phyloP scores from a whole-genome alignment of 73 alveolate species.

The Symbiodinium pilosum region DNA sequence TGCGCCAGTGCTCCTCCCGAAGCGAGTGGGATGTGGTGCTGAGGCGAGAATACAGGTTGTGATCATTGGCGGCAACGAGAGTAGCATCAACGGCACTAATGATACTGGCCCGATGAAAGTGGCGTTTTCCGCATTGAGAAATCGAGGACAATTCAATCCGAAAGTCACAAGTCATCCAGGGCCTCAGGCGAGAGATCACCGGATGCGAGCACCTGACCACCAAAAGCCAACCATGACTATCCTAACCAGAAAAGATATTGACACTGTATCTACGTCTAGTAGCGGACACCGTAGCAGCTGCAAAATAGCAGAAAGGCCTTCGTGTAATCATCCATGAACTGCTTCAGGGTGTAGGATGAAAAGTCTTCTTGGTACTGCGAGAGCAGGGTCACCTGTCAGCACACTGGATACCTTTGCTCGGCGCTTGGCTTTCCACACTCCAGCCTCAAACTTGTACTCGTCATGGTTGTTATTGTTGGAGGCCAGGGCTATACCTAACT shows the following conservation, averaged over 20 bases:
- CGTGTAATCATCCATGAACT: constrained; percentile 81
- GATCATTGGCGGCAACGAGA: too few species aligned
- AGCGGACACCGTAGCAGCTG: too few species aligned
- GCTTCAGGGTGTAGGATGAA: constrained; percentile 69
- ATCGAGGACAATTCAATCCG: neutral
- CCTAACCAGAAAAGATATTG: too few species aligned
- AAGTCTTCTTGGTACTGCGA: constrained; percentile 85
- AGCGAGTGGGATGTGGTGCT: too few species aligned
- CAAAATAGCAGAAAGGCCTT: neutral
- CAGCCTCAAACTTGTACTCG: constrained; percentile 59
- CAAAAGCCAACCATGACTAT: too few species aligned
- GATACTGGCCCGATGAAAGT: too few species aligned
- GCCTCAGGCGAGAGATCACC: constrained; percentile 8
- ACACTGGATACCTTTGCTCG: neutral
- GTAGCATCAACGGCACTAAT: too few species aligned
- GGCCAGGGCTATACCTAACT: constrained; percentile 46
- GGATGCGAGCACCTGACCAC: neutral
- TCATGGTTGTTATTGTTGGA: constrained; percentile 89
- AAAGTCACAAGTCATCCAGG: neutral
- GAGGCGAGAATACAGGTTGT: too few species aligned
- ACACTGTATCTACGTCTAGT: too few species aligned
- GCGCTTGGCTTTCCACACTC: neutral
- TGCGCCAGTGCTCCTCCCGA: constrained; percentile 75
- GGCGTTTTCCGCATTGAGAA: too few species aligned
- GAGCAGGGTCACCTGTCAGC: constrained; percentile 45